Base-by-base conservation (phyloP, 495 filamentous ascomycete species). In the Rostrohypoxylon terebratum region DNA sequence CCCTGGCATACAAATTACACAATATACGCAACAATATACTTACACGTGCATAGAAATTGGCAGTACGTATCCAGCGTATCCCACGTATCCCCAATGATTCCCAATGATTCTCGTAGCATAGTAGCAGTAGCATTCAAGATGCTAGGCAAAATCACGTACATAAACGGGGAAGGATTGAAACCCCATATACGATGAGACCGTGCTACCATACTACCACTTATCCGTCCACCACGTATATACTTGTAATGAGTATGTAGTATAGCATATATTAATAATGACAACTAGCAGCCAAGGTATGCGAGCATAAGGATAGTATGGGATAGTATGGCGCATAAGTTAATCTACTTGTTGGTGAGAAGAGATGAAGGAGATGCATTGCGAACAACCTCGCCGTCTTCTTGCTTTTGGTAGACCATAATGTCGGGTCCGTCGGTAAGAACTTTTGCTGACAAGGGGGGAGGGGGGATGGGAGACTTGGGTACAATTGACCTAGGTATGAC, bases 381-480 rank as follows among this genome's bases (percentile, higher is more conserved):
- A 36, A 61, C 28, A n/a, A 18, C 5, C 14, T 25, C 18, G 21
- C 53, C n/a, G 5, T 58, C 31, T 28, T 53, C 34, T 58, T 64
- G 25, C 44, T 63, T 33, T n/a, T 66, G 58, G 51, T 53, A 59
- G 60, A 70, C 67, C 67, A 45, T 62, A 59, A 55, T 66, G 53
- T 58, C 71, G 71, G 71, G 71, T 63, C 58, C 21, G 58, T 74
- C 66, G 71, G 66, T 59, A 47, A 66, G 59, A 66, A 47, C 48
- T 69, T 57, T 74, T 54, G 66, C 9, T 33, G n/a, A 51, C 62
- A 63, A 63, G 50, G 60, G 53, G 55, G 31, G 16, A n/a, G n/a
- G n/a, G n/a, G n/a, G n/a, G n/a, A n/a, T n/a, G n/a, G n/a, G n/a
- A n/a, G n/a, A n/a, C 10, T 38, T 53, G 13, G 21, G 50, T 36